phyloP scores from a whole-genome alignment of 768 basidiomycete species.

The Russula earlei region DNA sequence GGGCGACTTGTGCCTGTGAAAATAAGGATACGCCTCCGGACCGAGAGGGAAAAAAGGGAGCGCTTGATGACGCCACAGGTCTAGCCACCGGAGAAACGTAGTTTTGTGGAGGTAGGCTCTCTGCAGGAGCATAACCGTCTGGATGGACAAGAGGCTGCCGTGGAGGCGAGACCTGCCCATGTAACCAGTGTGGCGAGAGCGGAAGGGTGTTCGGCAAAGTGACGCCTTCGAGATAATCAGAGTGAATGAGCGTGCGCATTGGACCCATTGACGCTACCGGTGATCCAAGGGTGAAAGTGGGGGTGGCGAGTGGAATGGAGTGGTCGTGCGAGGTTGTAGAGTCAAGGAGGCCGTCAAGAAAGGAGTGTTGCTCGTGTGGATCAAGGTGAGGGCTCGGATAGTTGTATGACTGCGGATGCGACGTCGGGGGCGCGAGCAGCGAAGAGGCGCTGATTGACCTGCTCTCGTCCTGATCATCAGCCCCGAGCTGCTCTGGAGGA shows the following conservation, averaged over 20 bases:
- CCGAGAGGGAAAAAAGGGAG: neutral
- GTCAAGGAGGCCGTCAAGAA: neutral
- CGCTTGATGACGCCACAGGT: neutral
- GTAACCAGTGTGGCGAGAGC: slow-evolving; percentile 7
- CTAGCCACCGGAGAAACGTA: neutral
- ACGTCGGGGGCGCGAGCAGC: slow-evolving; percentile 5
- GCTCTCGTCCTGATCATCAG: neutral
- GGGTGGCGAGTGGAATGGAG: neutral
- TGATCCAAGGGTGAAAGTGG: neutral
- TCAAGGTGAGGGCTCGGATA: neutral
- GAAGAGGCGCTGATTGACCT: slow-evolving; percentile 7
- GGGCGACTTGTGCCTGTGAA: neutral
- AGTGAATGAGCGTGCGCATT: neutral
- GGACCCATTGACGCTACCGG: neutral
- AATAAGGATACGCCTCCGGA: neutral
- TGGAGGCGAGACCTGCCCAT: neutral
- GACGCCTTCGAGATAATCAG: neutral
- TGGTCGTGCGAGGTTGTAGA: neutral
- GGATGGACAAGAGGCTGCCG: neutral
- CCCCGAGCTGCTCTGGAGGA: neutral
- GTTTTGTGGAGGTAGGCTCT: slow-evolving; percentile 8
- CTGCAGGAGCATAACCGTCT: slow-evolving; percentile 6
- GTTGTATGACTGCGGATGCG: neutral
- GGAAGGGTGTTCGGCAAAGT: neutral
- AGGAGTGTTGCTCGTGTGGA: neutral